Evolutionary conservation across 768 basidiomycete species (phyloP), one percentile per base, ranked within the genome.

Genomic region (Kwoniella sp.): DNA sequence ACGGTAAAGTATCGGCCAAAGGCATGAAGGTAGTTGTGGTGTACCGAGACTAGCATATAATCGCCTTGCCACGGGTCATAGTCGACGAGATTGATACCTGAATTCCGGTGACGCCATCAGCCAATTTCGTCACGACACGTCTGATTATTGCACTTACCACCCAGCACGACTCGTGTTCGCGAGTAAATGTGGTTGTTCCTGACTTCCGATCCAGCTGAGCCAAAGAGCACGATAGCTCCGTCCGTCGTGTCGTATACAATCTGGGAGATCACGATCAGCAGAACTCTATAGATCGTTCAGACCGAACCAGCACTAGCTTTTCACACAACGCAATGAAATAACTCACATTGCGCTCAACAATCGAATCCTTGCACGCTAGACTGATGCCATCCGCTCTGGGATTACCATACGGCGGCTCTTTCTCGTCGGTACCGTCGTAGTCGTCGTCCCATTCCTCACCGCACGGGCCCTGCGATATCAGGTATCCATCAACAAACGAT

Each of bases 381-480:
- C 80, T 81, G 65, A 82, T 81, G 0, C 81, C 81, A 58, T 82
- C 81, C 15, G 79, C 73, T 29, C 76, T 51, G 1, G 81, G 81
- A 58, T 76, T 78, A 0, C 81, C 81, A 55, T 69, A 79, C 1
- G 68, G 64, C 2, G 76, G 74, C 13, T 61, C 62, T 15, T 59
- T 62, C 41, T 78, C 76, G 11, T 61, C 55, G 1, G 64, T 51
- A 0, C 81, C 81, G 62, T 82, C 81, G 54, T 82, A 82, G 4
- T 75, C 74, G 45, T 76, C 72, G 60, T 82, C 81, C 80, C 81
- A 81, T 66, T 82, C 81, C 60, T 82, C 81, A 12, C 81, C 81
- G 30, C 75, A 76, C 1, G 81, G 81, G 2, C 81, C 81, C 81
- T 81, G 26, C n/a, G 1, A 58, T 22, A n/a, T n/a, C n/a, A n/a